Evolutionary conservation across 495 filamentous ascomycete species (phyloP), one percentile per base, ranked within the genome.

Genomic region (Choiromyces venosus): DNA sequence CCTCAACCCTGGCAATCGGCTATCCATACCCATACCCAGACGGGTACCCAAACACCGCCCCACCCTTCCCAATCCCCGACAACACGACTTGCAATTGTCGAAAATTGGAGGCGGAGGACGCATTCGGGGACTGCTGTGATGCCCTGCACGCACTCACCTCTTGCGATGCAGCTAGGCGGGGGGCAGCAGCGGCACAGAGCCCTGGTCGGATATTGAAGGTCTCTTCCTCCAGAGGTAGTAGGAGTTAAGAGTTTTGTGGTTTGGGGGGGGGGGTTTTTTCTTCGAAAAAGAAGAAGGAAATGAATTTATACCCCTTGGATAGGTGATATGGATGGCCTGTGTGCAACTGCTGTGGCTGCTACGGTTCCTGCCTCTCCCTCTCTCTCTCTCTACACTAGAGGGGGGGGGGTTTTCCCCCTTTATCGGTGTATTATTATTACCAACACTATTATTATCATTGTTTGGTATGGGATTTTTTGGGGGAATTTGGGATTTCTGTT

Each of bases 21-120:
- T 79, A 79, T 67, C 77, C 77, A 29, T 79, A 79, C 19, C 77
- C 76, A 52, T 79, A 79, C 52, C 77, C 77, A 36, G 75, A 77
- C 44, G 75, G 71, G 5, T 78, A 78, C 56, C 75, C 70, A 33
- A 78, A 78, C n/a, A 78, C 74, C n/a, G 40, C 75, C 9, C 75
- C 75, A 64, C 71, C 76, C 5, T 74, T 70, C 65, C 76, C 76
- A 10, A 74, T 78, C 69, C 70, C 76, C 52, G 67, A 25, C 42
- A 39, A 61, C 46, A n/a, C 46, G 7, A 14, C 46, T 35, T 36
- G 40, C n/a, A 66, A 35, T 25, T 33, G 40, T 35, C 66, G 33
- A 21, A 25, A 42, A 12, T 38, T 67, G 33, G 66, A 39, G 1
- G 71, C 66, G 25, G 75, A 75, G 33, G 71, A 75, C n/a, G n/a